A percentile compares a stretch with the other conserved stretches of the same genome.
These are phyloP conservation scores for Fusarium proliferatum DNA, from an alignment of 2,329 filamentous ascomycete species.

Conservation along the genomic window DNA sequence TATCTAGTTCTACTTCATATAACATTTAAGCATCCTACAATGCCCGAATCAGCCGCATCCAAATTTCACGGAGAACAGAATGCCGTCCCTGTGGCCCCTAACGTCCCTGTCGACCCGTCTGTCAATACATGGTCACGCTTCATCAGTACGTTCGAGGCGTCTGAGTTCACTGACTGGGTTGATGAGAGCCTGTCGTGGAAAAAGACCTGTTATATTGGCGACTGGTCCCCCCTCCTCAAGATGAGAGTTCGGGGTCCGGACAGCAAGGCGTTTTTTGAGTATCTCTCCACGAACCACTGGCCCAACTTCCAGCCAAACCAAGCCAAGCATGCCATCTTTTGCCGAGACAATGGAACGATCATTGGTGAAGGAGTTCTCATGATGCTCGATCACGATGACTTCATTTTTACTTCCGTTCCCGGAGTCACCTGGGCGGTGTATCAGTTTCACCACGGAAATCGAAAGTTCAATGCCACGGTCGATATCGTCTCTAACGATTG, in stretches of 20 bases:
- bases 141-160: not conserved
- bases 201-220: not conserved
- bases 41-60: not conserved
- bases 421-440: not conserved
- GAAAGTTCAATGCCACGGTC: not conserved
- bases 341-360: not conserved
- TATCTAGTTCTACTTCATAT: not conserved
- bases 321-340: not conserved
- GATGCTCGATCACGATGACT: not conserved
- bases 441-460: not conserved
- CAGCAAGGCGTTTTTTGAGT: not conserved
- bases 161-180: not conserved
- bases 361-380: not conserved
- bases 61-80: not conserved
- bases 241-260: not conserved
- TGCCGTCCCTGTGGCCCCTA: not conserved
- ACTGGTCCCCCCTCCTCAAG: not conserved
- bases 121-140: not conserved
- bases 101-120: not conserved
- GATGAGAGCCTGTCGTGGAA: not conserved
- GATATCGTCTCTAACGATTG: not conserved
- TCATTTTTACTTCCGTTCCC: not conserved
- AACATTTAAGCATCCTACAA: not conserved
- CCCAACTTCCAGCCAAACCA: not conserved
- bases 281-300: not conserved